Evolutionary conservation across 2,329 filamentous ascomycete genomes (phyloP), one percentile per base, ranked within the genome.

Genomic region (Trematosphaeria pertusa): DNA sequence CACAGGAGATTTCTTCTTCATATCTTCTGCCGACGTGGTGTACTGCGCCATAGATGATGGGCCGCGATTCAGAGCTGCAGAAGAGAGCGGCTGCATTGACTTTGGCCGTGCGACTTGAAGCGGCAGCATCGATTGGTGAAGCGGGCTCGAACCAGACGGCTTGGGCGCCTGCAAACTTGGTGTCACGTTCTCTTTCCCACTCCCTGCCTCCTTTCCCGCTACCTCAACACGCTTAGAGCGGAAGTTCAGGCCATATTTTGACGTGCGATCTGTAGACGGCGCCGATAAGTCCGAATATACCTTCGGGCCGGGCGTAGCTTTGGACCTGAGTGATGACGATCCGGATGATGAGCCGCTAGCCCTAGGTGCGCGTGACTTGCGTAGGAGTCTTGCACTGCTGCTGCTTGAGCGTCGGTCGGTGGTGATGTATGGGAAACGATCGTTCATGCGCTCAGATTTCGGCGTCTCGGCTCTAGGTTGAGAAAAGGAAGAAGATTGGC

Each of bases 381-480:
- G 50, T 15, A 59, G 65, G 2, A 43, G 44, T 5, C 42, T 55
- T n/a, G 54, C 50, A n/a, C 58, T 69, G 18, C 65, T 56, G 34
- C 52, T 61, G 34, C 64, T 67, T 1, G 62, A 58, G 2, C 56
- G 52, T 19, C 70, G 65, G 14, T 62, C 63, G 2, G 65, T 70
- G 5, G 71, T 56, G n/a, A 77, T 62, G 33, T 67, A 69, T 1
- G 75, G 72, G 43, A 75, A 77, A 0, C 74, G 70, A 12, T 76
- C 75, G 28, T 77, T 77, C 74, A 77, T 78, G 24, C 65, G 64
- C 35, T 69, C 66, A 2, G 69, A 69, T 11, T 48, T 52, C 2
- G 57, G 61, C 4, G 50, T 65, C 8, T 59, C 58, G 19, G 44
- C 19, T 2, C 37, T 5, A 3, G 44, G 39, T 9, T 46, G 47